These are phyloP conservation scores for Auricularia cornea DNA, from an alignment of 768 basidiomycete species.

Conservation along the genomic window DNA sequence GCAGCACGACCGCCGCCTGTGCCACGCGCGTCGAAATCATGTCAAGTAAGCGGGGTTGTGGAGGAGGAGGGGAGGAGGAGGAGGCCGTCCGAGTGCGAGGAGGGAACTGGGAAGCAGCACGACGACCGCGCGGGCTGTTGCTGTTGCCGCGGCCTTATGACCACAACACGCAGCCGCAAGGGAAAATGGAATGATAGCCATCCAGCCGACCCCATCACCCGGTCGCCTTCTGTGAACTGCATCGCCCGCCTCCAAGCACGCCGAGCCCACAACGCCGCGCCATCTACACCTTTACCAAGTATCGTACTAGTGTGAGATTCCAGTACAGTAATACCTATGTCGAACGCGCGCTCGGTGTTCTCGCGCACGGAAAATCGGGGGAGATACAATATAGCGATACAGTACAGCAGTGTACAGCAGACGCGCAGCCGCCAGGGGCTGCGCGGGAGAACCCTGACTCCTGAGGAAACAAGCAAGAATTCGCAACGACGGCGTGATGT, in stretches of 20 bases:
- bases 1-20: neutral
- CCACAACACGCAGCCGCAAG: neutral
- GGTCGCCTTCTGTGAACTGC: neutral
- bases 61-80: neutral
- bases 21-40: neutral
- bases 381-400: neutral
- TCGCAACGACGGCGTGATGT: neutral
- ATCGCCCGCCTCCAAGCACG: neutral
- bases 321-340: too few species aligned
- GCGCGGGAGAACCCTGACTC: neutral
- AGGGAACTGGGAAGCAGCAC: too few species aligned
- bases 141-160: too few species aligned
- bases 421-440: too few species aligned
- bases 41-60: neutral
- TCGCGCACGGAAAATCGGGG: too few species aligned
- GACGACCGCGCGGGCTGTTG: too few species aligned
- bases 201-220: neutral
- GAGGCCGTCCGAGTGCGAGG: neutral
- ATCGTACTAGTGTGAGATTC: too few species aligned
- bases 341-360: too few species aligned
- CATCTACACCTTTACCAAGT: too few species aligned
- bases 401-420: neutral
- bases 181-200: neutral
- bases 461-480: neutral
- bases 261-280: neutral